Conservation (phyloP, 495 filamentous ascomycete genomes). For the Penicillium pancosmium region DNA sequence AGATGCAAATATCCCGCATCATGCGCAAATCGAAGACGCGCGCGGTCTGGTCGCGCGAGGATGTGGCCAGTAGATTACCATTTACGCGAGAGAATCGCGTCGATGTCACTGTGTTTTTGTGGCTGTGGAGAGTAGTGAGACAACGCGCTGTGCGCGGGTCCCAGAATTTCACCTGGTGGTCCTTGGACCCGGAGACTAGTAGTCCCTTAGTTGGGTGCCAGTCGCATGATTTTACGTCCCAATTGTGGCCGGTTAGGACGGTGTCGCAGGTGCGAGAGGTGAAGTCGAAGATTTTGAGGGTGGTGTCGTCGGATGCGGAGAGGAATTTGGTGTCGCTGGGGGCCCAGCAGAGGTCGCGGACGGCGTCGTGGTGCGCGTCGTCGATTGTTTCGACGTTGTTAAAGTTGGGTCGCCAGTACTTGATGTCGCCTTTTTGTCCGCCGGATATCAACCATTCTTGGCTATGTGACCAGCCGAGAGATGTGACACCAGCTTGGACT, state of each 20-base stretch:
- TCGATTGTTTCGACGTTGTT: conserved; percentile 96
- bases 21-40: conserved; percentile 93
- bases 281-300: conserved; percentile 95
- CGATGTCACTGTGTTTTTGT: conserved; percentile 94
- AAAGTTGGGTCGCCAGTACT: conserved; percentile 99
- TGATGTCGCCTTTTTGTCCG: conserved; percentile 91
- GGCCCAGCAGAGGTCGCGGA: conserved; percentile 89
- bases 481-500: conserved; percentile 75
- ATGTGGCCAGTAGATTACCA: conserved; percentile 84
- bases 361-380: conserved; percentile 85
- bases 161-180: conserved; percentile 97
- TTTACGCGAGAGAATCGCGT: conserved; percentile 83
- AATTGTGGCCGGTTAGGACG: conserved; percentile 83
- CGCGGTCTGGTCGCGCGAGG: conserved; percentile 87
- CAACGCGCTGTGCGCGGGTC: conserved; percentile 88
- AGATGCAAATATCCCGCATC: conserved; percentile 94
- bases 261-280: conserved; percentile 80
- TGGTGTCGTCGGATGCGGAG: conserved; percentile 91
- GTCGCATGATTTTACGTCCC: conserved; percentile 94
- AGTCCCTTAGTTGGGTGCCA: conserved; percentile 97
- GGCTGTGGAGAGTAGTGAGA: conserved; percentile 92
- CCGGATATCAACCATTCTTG: conserved; percentile 97
- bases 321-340: conserved; percentile 95
- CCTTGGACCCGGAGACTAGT: conserved; percentile 94
- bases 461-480: conserved; percentile 85